Evolutionary conservation across 805 yeast genomes (phyloP).

Genomic region (Saccharomycopsis schoenii): DNA sequence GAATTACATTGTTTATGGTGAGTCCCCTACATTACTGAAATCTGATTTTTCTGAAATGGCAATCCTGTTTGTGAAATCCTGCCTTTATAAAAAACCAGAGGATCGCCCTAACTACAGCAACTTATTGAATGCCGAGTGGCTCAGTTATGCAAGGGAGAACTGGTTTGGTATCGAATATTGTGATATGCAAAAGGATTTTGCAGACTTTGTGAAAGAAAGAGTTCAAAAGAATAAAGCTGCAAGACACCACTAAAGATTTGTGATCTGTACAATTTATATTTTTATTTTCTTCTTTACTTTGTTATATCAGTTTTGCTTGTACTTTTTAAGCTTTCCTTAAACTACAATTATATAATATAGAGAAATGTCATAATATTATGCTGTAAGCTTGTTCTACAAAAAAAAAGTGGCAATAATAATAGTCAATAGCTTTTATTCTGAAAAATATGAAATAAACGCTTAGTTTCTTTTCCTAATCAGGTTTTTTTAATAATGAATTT

Average conservation of each 20-base stretch:
- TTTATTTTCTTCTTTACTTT: neutral
- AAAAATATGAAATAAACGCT: too few relatives aligned
- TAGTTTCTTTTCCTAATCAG: neutral
- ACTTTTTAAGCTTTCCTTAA: neutral
- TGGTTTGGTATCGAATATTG: conserved; percentile 20
- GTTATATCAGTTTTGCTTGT: neutral
- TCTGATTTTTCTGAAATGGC: conserved; percentile 64
- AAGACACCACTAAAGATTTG: neutral
- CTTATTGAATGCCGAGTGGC: conserved; percentile 78
- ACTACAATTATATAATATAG: too few relatives aligned
- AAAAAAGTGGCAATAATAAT: too few relatives aligned
- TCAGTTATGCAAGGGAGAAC: conserved; percentile 27
- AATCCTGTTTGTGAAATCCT: conserved; percentile 64
- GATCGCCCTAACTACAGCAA: conserved; percentile 73
- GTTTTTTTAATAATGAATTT: neutral
- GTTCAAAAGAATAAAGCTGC: neutral
- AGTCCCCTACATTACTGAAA: conserved; percentile 70
- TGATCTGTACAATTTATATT: neutral
- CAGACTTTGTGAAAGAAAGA: conserved; percentile 24
- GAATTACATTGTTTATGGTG: conserved; percentile 94
- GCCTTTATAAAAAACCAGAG: conserved; percentile 72
- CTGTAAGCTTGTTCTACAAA: too few relatives aligned
- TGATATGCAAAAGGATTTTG: conserved; percentile 11
- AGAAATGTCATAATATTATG: too few relatives aligned
- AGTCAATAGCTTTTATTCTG: too few relatives aligned